Base-by-base conservation (phyloP, 2,329 filamentous ascomycete genomes). In the Lachnellula occidentalis region DNA sequence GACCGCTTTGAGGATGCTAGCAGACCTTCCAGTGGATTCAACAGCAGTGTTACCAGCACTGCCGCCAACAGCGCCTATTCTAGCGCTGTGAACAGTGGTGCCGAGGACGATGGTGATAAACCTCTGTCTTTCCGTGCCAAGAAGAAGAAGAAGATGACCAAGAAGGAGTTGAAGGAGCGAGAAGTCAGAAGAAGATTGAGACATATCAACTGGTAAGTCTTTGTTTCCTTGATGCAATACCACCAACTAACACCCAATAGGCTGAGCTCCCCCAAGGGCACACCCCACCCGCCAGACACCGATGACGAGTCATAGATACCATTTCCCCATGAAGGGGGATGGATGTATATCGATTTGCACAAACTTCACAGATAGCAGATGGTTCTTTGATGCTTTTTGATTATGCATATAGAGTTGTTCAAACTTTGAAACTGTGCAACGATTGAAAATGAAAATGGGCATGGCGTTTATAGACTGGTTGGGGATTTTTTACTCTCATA, bases 71-170 rank as follows among this genome's bases (percentile, higher is more conserved):
- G 77, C 59, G 78, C 80, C 1, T 76, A 75, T 43, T 77, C 77
- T 83, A 84, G 63, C 48, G 85, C 87, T 2, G 85, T 85, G 56
- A 92, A 91, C 76, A 88, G 83, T 50, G 92, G 90, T n/a, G 83
- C 79, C 1, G 92, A 97, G 73, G 92, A 94, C 64, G 84, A 83
- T 57, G 78, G 87, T 72, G 80, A 78, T 57, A 82, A 22, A 21
- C 41, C 41, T 17, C 41, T 99, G 79, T 92, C 95, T 76, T 99
- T 99, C 85, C 83, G 80, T 72, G 79, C 88, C 9, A 84, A 80
- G 73, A 94, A 92, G 81, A 96, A 96, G 90, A 95, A 92, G 85
- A 99, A 99, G 89, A 83, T 94, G 83, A 99, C 94, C 54, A 90
- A 95, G 78, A 91, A 91, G 74, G 91, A 99, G 73, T 65, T 92